Conservation (phyloP, 495 filamentous ascomycete genomes). For the Bathelium albidoporum region DNA sequence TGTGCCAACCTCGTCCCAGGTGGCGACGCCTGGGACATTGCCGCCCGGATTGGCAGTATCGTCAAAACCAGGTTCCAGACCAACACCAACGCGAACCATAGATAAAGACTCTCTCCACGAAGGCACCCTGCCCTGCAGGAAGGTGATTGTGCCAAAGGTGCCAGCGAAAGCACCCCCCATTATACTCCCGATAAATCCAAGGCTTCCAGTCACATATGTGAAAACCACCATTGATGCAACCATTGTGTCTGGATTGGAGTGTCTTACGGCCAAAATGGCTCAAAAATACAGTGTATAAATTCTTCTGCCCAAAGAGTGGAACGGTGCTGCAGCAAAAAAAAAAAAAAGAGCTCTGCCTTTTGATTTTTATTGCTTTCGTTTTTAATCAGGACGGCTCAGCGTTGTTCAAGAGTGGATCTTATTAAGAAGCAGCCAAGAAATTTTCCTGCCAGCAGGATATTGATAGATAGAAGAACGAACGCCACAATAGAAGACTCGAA, state of each 20-base stretch:
- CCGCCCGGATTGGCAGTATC: background rate
- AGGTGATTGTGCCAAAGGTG: background rate
- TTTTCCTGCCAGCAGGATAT: background rate
- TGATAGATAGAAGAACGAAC: background rate
- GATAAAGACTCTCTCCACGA: background rate
- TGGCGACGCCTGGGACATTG: background rate
- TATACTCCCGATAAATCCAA: background rate
- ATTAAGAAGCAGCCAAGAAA: background rate
- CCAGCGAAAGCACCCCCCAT: background rate
- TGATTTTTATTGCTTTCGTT: too few species aligned
- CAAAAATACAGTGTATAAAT: background rate
- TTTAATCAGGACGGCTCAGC: background rate
- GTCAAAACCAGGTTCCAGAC: background rate
- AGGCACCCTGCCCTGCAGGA: background rate
- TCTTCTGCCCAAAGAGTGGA: background rate
- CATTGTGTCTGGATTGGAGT: background rate
- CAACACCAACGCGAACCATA: background rate
- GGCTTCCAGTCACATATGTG: background rate
- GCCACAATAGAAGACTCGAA: background rate
- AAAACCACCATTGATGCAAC: background rate
- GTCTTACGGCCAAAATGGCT: background rate
- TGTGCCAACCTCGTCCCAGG: background rate
- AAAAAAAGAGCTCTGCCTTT: background rate
- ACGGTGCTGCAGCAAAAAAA: background rate
- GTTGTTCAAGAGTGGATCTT: background rate